These are phyloP conservation scores for Serendipita sp. DNA, from an alignment of 768 basidiomycete genomes.

Conservation along the genomic window DNA sequence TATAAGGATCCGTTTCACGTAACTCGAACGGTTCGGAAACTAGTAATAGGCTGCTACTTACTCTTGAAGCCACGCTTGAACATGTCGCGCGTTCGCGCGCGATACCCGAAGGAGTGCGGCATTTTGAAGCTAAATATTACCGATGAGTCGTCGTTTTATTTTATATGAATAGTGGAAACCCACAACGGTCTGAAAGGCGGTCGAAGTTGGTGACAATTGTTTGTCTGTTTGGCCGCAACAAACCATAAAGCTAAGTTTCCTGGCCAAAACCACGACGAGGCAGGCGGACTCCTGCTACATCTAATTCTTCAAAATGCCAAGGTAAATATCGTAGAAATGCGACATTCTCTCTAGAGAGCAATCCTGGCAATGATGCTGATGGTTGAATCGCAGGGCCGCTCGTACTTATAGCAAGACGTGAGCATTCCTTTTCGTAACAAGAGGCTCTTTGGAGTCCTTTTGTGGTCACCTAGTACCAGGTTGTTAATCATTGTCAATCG, in stretches of 20 bases:
- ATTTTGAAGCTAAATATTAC: slow-evolving; percentile 28
- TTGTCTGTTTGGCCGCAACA: slow-evolving; percentile 10
- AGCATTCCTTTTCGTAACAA: slow-evolving; percentile 30
- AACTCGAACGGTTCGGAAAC: slow-evolving; percentile 9
- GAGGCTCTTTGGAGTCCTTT: slow-evolving; percentile 44
- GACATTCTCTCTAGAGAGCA: neutral
- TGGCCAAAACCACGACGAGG: neutral
- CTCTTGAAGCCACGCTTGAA: slow-evolving; percentile 99
- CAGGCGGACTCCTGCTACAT: neutral
- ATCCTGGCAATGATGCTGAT: neutral
- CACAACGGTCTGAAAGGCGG: neutral
- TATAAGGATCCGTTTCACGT: neutral
- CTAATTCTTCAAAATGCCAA: slow-evolving; percentile 48
- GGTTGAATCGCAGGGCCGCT: slow-evolving; percentile 47
- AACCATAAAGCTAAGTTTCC: slow-evolving; percentile 16
- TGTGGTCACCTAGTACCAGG: neutral
- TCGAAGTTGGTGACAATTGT: neutral
- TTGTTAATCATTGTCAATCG: slow-evolving; percentile 1
- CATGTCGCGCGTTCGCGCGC: slow-evolving; percentile 99
- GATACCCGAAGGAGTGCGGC: slow-evolving; percentile 99
- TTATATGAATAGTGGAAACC: neutral
- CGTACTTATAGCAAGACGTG: slow-evolving; percentile 91
- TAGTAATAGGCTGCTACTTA: slow-evolving; percentile 23
- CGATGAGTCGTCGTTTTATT: neutral
- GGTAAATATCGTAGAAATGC: slow-evolving; percentile 27